Percentiles rank a stretch among this genome's conserved stretches.
Evolutionary conservation across 331 rosid genomes (phyloP).

Genomic region (Quercus phellos): DNA sequence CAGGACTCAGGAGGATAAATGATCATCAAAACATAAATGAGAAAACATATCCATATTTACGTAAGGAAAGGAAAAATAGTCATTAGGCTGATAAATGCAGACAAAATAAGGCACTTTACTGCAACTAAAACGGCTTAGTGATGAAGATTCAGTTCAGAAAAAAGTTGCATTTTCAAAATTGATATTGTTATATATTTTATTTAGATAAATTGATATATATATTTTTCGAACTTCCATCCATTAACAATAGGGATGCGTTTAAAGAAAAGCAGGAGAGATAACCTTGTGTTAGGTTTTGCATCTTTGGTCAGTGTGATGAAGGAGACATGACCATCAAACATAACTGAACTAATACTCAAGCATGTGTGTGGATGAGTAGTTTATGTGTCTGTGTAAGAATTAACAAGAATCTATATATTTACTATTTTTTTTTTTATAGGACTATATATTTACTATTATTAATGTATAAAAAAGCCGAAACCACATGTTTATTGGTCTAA

Average conservation of each 20-base stretch:
- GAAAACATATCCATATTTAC: neutral
- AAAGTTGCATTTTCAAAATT: neutral
- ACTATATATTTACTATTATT: too few species aligned
- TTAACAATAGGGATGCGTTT: neutral
- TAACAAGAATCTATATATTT: neutral
- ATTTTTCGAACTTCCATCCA: neutral
- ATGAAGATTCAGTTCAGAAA: neutral
- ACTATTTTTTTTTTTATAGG: too few species aligned
- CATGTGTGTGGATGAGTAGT: neutral
- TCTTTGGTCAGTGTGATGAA: conserved; percentile 19
- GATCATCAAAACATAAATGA: neutral
- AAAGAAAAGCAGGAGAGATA: neutral
- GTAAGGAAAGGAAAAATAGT: neutral
- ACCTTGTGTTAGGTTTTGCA: conserved; percentile 37
- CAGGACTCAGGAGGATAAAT: neutral
- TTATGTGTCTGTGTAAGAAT: neutral
- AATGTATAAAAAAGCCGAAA: too few species aligned
- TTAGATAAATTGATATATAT: neutral
- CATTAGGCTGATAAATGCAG: neutral
- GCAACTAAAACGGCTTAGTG: neutral
- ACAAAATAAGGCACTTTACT: neutral
- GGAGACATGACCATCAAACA: conserved; percentile 2
- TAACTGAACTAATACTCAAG: neutral
- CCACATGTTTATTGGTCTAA: too few species aligned
- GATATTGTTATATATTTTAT: too few species aligned